Evolutionary conservation across 176 grass and related monocot species (phyloP), one percentile per base, ranked within the genome.

Genomic region (Musa troglodytarum): DNA sequence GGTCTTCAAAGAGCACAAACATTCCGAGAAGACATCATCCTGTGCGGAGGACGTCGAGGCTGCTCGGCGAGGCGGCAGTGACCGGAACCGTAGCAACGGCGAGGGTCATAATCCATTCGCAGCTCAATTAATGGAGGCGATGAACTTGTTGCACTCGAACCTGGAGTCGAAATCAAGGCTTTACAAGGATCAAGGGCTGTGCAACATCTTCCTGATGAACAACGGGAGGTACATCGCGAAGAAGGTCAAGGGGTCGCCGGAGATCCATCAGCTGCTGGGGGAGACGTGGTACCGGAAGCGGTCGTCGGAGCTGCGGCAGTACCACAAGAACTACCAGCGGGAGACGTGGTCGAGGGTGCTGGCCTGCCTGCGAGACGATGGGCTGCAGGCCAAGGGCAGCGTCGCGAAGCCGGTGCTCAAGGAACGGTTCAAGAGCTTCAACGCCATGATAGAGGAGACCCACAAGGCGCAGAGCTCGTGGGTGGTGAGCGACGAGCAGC

Each of bases 161-260:
- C 26, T 79, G 10, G 77, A 69, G 1, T 9, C 65, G 8, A 69
- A 69, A 25, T 69, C 77, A 8, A 68, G 54, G 65, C 52, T 79
- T 2, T 79, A 79, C 77, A 79, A 23, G 53, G 77, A 79, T 19
- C 53, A 16, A 2, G 64, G 53, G 10, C 65, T 79, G 9, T 11
- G 24, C 53, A 69, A 79, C 77, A 68, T 70, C 50, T 79, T 79
- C 52, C 65, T 79, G 16, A 79, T 79, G 77, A 79, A 79, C 77
- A 79, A 79, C 65, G 88, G 91, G 8, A 25, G 88, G 73, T 99
- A 95, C 85, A 89, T 99, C 77, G 81, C 86, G 49, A 85, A 99
- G 74, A 99, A 99, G 82, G 87, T 99, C 73, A 82, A 88, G 12
- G 90, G 88, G 0, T 95, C 91, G 11, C 74, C 81, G 21, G 95